These are phyloP conservation scores for Leavenworthia alabamica DNA, from an alignment of 345 rosid species.

Conservation along the genomic window DNA sequence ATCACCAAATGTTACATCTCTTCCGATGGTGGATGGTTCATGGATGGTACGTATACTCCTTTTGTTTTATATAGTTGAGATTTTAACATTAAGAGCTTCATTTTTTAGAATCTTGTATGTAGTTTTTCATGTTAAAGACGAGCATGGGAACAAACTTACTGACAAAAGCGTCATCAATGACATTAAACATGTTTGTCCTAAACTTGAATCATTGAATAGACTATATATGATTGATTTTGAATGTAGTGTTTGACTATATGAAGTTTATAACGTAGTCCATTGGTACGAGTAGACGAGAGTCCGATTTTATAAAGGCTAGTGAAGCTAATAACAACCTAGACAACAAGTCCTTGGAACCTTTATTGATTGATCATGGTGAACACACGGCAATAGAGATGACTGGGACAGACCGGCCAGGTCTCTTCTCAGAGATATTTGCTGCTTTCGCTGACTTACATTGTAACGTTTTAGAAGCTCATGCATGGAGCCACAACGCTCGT, in stretches of 20 bases:
- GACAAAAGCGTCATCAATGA: conserved; percentile 50
- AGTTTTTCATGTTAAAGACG: conserved; percentile 84
- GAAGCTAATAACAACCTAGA: conserved; percentile 7
- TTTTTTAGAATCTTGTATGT: background rate
- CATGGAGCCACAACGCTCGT: conserved; percentile 76
- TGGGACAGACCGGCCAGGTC: conserved; percentile 63
- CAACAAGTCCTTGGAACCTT: conserved; percentile 10
- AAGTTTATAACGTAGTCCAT: conserved; percentile 41
- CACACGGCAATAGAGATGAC: conserved; percentile 65
- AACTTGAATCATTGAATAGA: background rate
- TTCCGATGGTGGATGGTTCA: conserved; percentile 76
- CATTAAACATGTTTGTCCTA: conserved; percentile 45
- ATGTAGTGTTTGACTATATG: background rate
- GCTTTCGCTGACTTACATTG: conserved; percentile 54
- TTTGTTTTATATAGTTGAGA: background rate
- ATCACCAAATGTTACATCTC: conserved; percentile 65
- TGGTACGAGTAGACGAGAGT: conserved; percentile 46
- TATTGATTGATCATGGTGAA: conserved; percentile 20
- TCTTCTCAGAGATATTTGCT: conserved; percentile 72
- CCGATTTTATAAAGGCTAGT: conserved; percentile 16
- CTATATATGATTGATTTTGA: background rate
- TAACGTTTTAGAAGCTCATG: conserved; percentile 63
- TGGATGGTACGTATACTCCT: conserved; percentile 49
- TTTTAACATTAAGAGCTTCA: background rate
- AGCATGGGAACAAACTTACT: conserved; percentile 53